These are phyloP conservation scores for Cyclotella baltica DNA, from an alignment of 108 stramenopile genomes.

Conservation along the genomic window DNA sequence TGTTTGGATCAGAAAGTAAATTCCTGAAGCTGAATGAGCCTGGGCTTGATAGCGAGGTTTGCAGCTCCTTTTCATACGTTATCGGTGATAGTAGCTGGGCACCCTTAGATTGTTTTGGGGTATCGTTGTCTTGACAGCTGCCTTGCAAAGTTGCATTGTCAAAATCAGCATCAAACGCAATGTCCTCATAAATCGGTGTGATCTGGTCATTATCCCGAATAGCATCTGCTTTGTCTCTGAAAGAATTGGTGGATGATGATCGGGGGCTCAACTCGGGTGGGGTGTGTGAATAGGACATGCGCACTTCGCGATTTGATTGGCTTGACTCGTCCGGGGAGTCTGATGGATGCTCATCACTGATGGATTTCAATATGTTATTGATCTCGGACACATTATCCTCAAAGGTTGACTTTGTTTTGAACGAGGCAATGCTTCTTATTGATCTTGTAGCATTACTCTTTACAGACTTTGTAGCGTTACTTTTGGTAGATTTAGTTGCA, in stretches of 20 bases:
- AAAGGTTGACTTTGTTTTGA: background rate
- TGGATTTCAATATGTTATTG: conserved; percentile 19
- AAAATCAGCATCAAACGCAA: conserved; percentile 10
- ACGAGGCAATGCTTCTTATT: background rate
- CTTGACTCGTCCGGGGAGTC: background rate
- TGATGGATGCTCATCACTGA: background rate
- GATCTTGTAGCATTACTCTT: background rate
- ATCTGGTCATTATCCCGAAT: background rate
- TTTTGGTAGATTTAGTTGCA: background rate
- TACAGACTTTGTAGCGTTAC: background rate
- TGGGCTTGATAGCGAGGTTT: background rate
- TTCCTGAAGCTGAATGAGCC: conserved; percentile 38
- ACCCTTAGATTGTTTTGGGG: background rate
- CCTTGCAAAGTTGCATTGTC: conserved; percentile 3
- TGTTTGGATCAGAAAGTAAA: conserved; percentile 39
- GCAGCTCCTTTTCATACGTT: conserved; percentile 37
- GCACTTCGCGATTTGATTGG: conserved; percentile 7
- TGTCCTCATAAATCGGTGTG: background rate
- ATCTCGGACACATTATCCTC: conserved; percentile 29
- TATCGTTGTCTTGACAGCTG: background rate
- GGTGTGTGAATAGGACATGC: conserved; percentile 27
- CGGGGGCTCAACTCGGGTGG: background rate
- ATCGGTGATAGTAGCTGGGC: conserved; percentile 4
- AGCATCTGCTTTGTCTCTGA: background rate
- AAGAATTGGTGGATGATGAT: background rate